These are phyloP conservation scores for Hymenoscyphus infarciens DNA, from an alignment of 2,329 filamentous ascomycete genomes.

Conservation along the genomic window DNA sequence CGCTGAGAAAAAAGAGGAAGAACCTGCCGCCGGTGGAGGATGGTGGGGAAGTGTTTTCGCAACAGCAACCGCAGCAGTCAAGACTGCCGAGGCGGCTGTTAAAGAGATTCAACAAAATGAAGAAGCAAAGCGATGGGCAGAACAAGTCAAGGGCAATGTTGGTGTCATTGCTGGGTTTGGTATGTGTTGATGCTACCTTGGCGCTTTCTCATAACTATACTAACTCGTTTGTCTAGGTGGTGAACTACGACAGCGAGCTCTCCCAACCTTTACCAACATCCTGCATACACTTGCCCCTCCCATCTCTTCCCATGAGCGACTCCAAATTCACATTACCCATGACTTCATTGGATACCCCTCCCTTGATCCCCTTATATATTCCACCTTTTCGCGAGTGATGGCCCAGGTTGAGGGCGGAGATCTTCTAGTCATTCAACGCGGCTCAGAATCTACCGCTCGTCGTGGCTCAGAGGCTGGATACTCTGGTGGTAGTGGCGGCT, in stretches of 20 bases:
- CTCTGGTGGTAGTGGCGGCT: slow-evolving; percentile 59
- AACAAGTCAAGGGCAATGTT: slow-evolving; percentile 88
- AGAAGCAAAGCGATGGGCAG: slow-evolving; percentile 93
- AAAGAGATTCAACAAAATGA: slow-evolving; percentile 96
- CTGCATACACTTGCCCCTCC: slow-evolving; percentile 93
- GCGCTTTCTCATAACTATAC: neutral
- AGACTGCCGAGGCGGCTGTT: slow-evolving; percentile 87
- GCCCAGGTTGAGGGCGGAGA: slow-evolving; percentile 98
- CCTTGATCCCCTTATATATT: slow-evolving; percentile 87
- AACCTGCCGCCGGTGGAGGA: slow-evolving; percentile 55
- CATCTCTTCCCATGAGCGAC: slow-evolving; percentile 92
- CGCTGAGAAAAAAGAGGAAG: slow-evolving; percentile 35
- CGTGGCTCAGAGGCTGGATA: slow-evolving; percentile 59
- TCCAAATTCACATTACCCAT: slow-evolving; percentile 96
- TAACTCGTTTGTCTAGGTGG: slow-evolving; percentile 57
- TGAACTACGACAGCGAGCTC: slow-evolving; percentile 77
- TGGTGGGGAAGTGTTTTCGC: slow-evolving; percentile 89
- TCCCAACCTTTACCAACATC: slow-evolving; percentile 93
- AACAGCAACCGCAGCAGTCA: slow-evolving; percentile 72
- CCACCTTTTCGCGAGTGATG: slow-evolving; percentile 93
- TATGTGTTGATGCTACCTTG: slow-evolving; percentile 40
- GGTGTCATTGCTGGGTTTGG: slow-evolving; percentile 72
- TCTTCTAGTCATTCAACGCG: slow-evolving; percentile 88
- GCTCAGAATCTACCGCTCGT: slow-evolving; percentile 74
- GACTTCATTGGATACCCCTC: slow-evolving; percentile 93